These are phyloP conservation scores for Zygosaccharomyces bisporus DNA, from an alignment of 805 yeast species.

Conservation along the genomic window DNA sequence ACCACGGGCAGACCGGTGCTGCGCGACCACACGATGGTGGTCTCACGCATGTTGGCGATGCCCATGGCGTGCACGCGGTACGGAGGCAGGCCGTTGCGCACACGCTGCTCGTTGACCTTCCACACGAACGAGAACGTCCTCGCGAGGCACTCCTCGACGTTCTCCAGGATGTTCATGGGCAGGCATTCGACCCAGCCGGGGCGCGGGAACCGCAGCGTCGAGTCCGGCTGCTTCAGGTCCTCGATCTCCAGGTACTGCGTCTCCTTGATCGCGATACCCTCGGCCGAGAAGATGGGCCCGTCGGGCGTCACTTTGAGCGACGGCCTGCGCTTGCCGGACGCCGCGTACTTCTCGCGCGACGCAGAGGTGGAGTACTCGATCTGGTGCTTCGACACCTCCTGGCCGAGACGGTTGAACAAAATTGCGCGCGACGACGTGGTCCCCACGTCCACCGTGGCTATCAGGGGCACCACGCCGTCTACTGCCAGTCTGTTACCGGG, in stretches of 20 bases:
- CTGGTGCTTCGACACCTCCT: constrained; percentile 83
- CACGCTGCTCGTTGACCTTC: constrained; percentile 49
- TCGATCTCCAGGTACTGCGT: constrained; percentile 60
- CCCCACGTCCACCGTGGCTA: constrained; percentile 84
- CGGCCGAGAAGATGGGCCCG: constrained; percentile 61
- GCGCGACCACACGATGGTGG: constrained; percentile 83
- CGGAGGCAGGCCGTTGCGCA: constrained; percentile 44
- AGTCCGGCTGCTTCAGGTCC: constrained; percentile 41
- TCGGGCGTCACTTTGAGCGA: constrained; percentile 32
- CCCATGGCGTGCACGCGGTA: constrained; percentile 73
- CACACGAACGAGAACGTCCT: constrained; percentile 57
- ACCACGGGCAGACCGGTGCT: constrained; percentile 77
- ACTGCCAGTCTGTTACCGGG: constrained; percentile 10
- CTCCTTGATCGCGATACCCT: constrained; percentile 66
- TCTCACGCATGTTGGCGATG: constrained; percentile 93
- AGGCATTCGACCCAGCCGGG: constrained; percentile 96
- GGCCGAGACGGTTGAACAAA: constrained; percentile 66
- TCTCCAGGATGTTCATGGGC: constrained; percentile 69
- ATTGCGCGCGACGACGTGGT: constrained; percentile 91
- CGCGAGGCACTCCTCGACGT: constrained; percentile 75
- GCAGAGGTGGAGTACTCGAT: constrained; percentile 83
- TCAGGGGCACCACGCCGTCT: constrained; percentile 34
- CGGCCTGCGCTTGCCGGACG: constrained; percentile 46
- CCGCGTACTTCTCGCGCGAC: constrained; percentile 43
- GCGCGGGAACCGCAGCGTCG: constrained; percentile 71